A percentile compares a stretch with the other conserved stretches of the same genome.
Evolutionary conservation across 2,329 filamentous ascomycete genomes (phyloP).

Genomic region (Alternaria sp.): DNA sequence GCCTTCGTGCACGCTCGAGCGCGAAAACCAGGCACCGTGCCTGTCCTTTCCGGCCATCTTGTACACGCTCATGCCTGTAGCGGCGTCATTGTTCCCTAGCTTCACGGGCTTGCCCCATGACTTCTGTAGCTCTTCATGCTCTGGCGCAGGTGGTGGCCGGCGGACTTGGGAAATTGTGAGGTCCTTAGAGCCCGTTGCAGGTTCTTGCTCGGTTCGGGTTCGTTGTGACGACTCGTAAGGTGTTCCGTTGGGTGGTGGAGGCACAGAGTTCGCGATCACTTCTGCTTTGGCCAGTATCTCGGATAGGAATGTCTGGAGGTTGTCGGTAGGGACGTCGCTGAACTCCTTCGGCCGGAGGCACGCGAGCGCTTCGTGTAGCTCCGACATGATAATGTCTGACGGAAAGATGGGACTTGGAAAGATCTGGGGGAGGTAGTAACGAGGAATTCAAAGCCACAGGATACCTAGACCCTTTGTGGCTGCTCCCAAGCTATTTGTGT

Average conservation of each 20-base stretch:
- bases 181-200: constrained; percentile 58
- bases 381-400: constrained; percentile 28
- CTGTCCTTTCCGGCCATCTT: constrained; percentile 81
- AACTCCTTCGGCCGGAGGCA: constrained; percentile 54
- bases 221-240: constrained; percentile 57
- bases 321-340: constrained; percentile 52
- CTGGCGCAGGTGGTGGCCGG: constrained; percentile 56
- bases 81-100: constrained; percentile 73
- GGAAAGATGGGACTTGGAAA: not conserved
- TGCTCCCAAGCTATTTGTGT: constrained; percentile 1
- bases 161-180: constrained; percentile 61
- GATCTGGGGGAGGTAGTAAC: not conserved
- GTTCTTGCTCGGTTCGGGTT: constrained; percentile 63
- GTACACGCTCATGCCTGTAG: constrained; percentile 77
- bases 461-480: not conserved
- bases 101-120: constrained; percentile 88
- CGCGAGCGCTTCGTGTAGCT: constrained; percentile 56
- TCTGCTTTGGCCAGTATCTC: constrained; percentile 64
- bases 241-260: constrained; percentile 59
- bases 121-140: constrained; percentile 70
- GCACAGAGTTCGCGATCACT: constrained; percentile 77
- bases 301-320: constrained; percentile 50
- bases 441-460: not conserved
- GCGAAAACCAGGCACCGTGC: constrained; percentile 87
- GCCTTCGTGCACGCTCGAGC: constrained; percentile 81